A percentile compares a stretch with the other conserved stretches of the same genome.
Conservation (phyloP, 306 rosid species). For the Adenanthera pavonina region DNA sequence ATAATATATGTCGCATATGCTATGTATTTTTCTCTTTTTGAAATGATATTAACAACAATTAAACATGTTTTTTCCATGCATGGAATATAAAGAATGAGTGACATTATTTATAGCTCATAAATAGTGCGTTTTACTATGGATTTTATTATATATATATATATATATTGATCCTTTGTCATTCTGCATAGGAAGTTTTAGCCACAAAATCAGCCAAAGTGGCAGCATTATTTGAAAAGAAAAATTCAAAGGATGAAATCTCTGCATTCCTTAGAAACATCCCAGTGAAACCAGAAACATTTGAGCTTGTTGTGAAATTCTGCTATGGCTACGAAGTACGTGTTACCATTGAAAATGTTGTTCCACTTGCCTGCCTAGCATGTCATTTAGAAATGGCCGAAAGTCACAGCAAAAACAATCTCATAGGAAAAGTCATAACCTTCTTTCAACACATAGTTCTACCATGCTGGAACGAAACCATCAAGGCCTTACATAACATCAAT, state of each 20-base stretch:
- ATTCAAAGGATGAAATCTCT: conserved; percentile 38
- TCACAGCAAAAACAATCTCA: conserved; percentile 55
- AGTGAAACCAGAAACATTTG: conserved; percentile 41
- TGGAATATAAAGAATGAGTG: too few species aligned
- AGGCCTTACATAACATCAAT: conserved; percentile 44
- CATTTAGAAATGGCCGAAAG: conserved; percentile 55
- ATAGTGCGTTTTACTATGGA: too few species aligned
- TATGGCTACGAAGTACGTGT: conserved; percentile 45
- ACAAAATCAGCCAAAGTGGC: conserved; percentile 53
- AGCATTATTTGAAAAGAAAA: conserved; percentile 32
- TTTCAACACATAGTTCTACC: conserved; percentile 53
- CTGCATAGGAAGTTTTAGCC: conserved; percentile 50
- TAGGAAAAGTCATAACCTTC: conserved; percentile 36
- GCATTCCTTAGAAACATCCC: conserved; percentile 49
- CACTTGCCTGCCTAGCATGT: conserved; percentile 50
- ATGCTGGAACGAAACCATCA: conserved; percentile 57
- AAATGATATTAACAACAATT: not conserved
- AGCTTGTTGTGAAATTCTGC: conserved; percentile 57
- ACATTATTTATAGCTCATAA: too few species aligned
- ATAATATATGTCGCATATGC: not conserved
- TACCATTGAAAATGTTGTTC: conserved; percentile 53
- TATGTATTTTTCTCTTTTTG: not conserved
- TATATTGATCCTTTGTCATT: not conserved
- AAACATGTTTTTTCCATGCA: too few species aligned
- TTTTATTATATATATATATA: too few species aligned